Conservation (phyloP, 345 rosid genomes). For the Populus nigra region DNA sequence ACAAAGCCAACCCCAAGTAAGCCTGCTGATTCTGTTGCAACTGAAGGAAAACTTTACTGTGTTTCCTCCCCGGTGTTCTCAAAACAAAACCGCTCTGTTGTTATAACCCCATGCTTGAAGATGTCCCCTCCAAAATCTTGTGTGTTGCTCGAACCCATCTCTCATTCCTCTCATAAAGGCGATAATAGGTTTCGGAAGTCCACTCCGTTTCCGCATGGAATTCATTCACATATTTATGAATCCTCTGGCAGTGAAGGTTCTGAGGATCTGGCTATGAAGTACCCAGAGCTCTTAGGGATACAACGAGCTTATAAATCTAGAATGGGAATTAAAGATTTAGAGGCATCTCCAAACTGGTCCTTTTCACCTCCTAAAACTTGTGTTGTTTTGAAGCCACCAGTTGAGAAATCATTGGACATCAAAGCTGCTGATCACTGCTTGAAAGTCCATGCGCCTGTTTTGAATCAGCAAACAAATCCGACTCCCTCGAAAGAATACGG, state of each 20-base stretch:
- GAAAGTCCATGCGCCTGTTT: slow-evolving; percentile 13
- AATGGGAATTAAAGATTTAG: slow-evolving; percentile 43
- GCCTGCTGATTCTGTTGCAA: slow-evolving; percentile 32
- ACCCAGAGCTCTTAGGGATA: slow-evolving; percentile 74
- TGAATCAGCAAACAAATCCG: slow-evolving; percentile 14
- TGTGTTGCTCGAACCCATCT: slow-evolving; percentile 57
- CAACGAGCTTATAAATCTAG: slow-evolving; percentile 40
- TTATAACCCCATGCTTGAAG: slow-evolving; percentile 71
- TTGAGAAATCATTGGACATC: slow-evolving; percentile 32
- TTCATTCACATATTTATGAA: slow-evolving; percentile 44
- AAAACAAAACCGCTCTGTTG: slow-evolving; percentile 42
- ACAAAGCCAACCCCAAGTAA: slow-evolving; percentile 33
- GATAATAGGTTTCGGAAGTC: slow-evolving; percentile 37
- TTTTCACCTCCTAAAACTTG: slow-evolving; percentile 92
- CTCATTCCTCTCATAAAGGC: slow-evolving; percentile 32
- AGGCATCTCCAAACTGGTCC: slow-evolving; percentile 69
- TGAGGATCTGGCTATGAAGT: slow-evolving; percentile 46
- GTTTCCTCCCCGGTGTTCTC: slow-evolving; percentile 42
- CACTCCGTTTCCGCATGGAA: slow-evolving; percentile 55
- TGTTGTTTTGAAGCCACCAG: slow-evolving; percentile 59
- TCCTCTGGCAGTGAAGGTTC: slow-evolving; percentile 51
- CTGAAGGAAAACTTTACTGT: slow-evolving; percentile 18
- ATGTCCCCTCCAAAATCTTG: slow-evolving; percentile 85
- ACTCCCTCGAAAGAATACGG: slow-evolving; percentile 13
- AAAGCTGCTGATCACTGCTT: slow-evolving; percentile 20